A percentile compares a stretch with the other conserved stretches of the same genome.
Conservation (phyloP, 768 basidiomycete genomes). For the Auricularia auricula-judae region DNA sequence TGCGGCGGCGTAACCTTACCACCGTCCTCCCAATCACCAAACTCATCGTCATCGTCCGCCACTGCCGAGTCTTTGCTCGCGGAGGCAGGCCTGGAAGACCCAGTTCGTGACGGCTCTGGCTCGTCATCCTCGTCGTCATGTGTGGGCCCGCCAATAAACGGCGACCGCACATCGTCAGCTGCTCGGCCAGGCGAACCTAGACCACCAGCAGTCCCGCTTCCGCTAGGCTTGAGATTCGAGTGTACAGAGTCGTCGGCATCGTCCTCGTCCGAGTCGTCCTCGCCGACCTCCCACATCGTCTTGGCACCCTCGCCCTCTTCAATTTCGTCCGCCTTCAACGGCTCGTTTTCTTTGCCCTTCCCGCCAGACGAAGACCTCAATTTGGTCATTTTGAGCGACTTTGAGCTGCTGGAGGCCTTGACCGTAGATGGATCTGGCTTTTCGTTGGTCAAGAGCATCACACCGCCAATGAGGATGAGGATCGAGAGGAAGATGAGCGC, state of each 20-base stretch:
- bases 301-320: constrained; percentile 33
- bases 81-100: constrained; percentile 28
- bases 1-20: not conserved
- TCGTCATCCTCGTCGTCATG: constrained; percentile 25
- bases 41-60: constrained; percentile 20
- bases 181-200: not conserved
- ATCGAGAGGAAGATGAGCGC: constrained; percentile 85
- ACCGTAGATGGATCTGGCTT: constrained; percentile 44
- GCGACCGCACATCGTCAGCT: constrained; percentile 4
- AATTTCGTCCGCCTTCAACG: constrained; percentile 19
- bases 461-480: constrained; percentile 75
- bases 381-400: not conserved
- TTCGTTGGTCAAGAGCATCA: constrained; percentile 89
- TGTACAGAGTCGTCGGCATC: constrained; percentile 29
- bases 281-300: constrained; percentile 62
- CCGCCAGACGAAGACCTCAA: not conserved
- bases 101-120: constrained; percentile 8
- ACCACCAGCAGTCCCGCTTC: constrained; percentile 24
- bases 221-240: constrained; percentile 19
- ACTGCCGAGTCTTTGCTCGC: constrained; percentile 10
- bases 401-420: constrained; percentile 1
- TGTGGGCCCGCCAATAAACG: constrained; percentile 11
- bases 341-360: constrained; percentile 2
- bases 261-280: constrained; percentile 54
- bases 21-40: constrained; percentile 23